Evolutionary conservation across 2,329 filamentous ascomycete genomes (phyloP), one percentile per base, ranked within the genome.

Genomic region (Trichoderma sp.): DNA sequence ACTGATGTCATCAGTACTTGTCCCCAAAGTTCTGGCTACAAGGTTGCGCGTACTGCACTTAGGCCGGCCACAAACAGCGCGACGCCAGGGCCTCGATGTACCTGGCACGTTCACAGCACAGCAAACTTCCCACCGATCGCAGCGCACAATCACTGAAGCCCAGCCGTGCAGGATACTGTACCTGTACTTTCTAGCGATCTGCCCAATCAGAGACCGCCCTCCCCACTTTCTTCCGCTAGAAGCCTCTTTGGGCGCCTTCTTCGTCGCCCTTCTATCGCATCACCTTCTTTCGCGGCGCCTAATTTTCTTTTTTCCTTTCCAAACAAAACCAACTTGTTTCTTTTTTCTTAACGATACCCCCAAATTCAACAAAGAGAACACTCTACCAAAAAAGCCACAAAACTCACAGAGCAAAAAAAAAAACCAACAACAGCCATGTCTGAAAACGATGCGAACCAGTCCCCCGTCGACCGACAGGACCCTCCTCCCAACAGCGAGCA

Each of bases 401-500:
- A 4, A 30, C 61, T n/a, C n/a, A 18, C 39, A 43, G 11, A 18
- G 4, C 13, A 28, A 26, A 30, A 52, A 14, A 32, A 5, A 18
- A 6, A 21, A 52, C 55, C 39, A 10, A 14, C 26, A 30, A n/a
- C 37, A 39, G 52, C 68, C 43, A 88, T 87, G 85, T 83, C 84
- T 72, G 77, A 79, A 65, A 76, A 78, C 71, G 83, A 84, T 75
- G 81, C 85, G 73, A 83, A 87, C 63, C 63, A 66, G 63, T 59
- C 54, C 39, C 54, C 63, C 18, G 21, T 24, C 60, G 49, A 55
- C 18, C 16, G 60, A 70, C 79, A 82, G 65, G 80, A 80, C 30
- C 79, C 82, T 34, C 77, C 81, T 64, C 82, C 84, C 28, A 82
- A 84, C 68, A 84, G 84, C 34, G 95, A 98, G 82, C 96, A 99